Evolutionary conservation across 495 filamentous ascomycete genomes (phyloP), one percentile per base, ranked within the genome.

Genomic region (Beverwykella pulmonaria): DNA sequence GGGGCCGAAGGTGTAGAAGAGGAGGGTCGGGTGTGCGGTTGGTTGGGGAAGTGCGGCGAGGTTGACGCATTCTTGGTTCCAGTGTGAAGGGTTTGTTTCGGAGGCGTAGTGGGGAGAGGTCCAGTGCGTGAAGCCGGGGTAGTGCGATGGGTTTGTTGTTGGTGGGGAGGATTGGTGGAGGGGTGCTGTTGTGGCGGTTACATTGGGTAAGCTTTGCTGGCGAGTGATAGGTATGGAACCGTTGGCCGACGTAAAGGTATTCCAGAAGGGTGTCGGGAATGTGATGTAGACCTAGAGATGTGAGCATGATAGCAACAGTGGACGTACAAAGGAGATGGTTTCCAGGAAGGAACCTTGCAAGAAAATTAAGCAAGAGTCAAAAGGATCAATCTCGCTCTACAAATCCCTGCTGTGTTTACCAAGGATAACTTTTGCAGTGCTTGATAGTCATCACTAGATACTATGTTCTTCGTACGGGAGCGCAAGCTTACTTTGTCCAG

Each of bases 1-100:
- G 39, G 80, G 76, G 7, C 93, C 94, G 72, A 89, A 92, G 64
- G 88, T 87, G 81, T 98, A 98, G 82, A 95, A 98, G 25, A 98
- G 83, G 20, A 98, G 82, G 1, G 92, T 97, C 14, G 94, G 90
- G 32, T 96, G 93, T 4, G 87, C 82, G 69, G 77, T 82, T 0
- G 79, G 71, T 0, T 69, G 63, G 0, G 85, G 82, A 20, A 96
- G 81, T 2, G 89, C 84, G 47, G 88, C 85, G 32, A 98, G 80
- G 60, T 93, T 92, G 63, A 97, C 79, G 67, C 83, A 81, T 79
- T 94, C 90, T 78, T 92, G 90, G 69, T 87, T 87, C 91, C 91
- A 96, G 14, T 78, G 70, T 10, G 79, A 25, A 1, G 88, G 87
- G 71, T 93, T 92, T 3, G 78, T 81, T 19, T 81, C 74, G 53